Evolutionary conservation across 768 basidiomycete species (phyloP).

Genomic region (Suillus sp.): DNA sequence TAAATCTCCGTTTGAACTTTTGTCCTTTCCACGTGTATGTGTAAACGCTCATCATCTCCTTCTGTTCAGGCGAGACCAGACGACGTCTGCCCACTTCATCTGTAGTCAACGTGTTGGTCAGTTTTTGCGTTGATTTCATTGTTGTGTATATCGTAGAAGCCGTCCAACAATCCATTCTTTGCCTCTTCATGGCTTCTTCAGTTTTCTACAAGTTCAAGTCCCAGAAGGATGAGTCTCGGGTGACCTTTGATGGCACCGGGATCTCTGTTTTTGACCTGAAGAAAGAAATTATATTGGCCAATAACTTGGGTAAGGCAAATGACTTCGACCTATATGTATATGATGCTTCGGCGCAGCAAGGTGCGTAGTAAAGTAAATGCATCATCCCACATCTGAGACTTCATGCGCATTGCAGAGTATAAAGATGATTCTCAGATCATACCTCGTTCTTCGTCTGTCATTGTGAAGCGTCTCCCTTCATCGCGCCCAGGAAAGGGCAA

Average conservation of each 20-base stretch:
- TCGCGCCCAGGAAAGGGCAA: conserved; percentile 80
- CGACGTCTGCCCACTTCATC: conserved; percentile 21
- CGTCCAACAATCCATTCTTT: conserved; percentile 19
- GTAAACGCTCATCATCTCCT: conserved; percentile 8
- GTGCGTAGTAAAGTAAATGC: conserved; percentile 42
- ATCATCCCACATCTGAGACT: conserved; percentile 10
- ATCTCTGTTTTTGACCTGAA: conserved; percentile 99
- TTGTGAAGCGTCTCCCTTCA: conserved; percentile 89
- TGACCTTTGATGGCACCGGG: conserved; percentile 97
- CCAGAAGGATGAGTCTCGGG: conserved; percentile 89
- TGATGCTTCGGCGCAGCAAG: conserved; percentile 87
- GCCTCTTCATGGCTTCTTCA: conserved; percentile 74
- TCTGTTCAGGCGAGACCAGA: conserved; percentile 4
- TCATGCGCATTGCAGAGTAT: conserved; percentile 59
- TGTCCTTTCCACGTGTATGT: conserved; percentile 2
- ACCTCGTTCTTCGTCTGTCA: conserved; percentile 91
- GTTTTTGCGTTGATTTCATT: conserved; percentile 18
- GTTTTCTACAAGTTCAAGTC: conserved; percentile 99
- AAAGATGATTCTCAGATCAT: conserved; percentile 91
- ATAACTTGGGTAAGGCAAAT: conserved; percentile 93
- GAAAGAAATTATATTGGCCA: conserved; percentile 95
- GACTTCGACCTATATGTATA: conserved; percentile 94
- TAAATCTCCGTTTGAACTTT: conserved; percentile 27
- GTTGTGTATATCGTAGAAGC: conserved; percentile 22
- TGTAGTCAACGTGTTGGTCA: conserved; percentile 27